A percentile compares a stretch with the other conserved stretches of the same genome.
phyloP scores from a whole-genome alignment of 106 monocot genomes.

The Dendrobium nobile region DNA sequence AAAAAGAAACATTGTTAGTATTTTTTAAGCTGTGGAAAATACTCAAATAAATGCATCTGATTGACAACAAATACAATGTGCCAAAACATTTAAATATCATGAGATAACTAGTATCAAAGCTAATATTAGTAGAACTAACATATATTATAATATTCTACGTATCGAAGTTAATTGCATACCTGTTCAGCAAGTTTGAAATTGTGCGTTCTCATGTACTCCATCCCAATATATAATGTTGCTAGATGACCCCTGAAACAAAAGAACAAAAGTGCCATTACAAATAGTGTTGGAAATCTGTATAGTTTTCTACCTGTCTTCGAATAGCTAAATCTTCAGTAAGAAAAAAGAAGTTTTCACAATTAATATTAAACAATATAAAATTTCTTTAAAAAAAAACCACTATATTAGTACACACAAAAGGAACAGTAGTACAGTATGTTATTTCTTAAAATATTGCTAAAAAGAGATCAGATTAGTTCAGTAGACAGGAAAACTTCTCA shows the following conservation, averaged over 20 bases:
- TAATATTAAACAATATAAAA: not conserved
- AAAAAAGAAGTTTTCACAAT: not conserved
- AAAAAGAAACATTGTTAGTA: not conserved
- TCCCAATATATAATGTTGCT: constrained; percentile 87
- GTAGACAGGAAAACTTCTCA: not conserved
- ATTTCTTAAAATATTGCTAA: not conserved
- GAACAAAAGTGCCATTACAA: not conserved
- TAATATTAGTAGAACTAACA: not conserved
- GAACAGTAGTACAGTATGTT: not conserved
- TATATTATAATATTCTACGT: not conserved
- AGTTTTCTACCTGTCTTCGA: not conserved
- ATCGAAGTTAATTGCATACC: constrained; percentile 23
- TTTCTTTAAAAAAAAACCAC: not conserved
- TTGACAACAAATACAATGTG: not conserved
- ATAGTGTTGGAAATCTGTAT: not conserved
- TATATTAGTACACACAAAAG: not conserved
- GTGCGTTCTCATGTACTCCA: constrained; percentile 93
- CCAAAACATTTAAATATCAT: not conserved
- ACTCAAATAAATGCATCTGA: not conserved
- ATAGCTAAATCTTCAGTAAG: not conserved
- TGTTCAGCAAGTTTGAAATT: constrained; percentile 98
- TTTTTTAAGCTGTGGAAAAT: not conserved
- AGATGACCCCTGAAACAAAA: constrained; percentile 72
- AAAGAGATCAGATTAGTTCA: not conserved
- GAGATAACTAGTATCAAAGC: not conserved